Conservation (phyloP, 768 basidiomycete genomes). For the Mycena capillaripes region DNA sequence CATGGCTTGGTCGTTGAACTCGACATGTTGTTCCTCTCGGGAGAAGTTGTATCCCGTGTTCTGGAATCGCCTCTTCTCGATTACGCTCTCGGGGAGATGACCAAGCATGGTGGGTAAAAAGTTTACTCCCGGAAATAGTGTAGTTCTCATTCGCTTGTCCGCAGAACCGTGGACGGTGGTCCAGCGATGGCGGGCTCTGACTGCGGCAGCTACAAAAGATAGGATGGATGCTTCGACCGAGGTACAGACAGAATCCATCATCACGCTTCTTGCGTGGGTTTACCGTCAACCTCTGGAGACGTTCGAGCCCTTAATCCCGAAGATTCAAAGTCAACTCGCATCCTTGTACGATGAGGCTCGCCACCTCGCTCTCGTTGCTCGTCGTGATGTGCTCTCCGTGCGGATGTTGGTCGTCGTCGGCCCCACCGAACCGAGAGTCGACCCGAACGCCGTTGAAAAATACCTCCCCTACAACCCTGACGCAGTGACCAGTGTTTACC, state of each 20-base stretch:
- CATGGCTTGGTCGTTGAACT: constrained; percentile 16
- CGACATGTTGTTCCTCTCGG: constrained; percentile 24
- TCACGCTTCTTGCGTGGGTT: constrained; percentile 17
- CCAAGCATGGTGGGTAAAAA: constrained; percentile 12
- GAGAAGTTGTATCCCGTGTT: constrained; percentile 4
- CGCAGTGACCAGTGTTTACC: constrained; percentile 14
- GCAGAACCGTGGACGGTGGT: constrained; percentile 34
- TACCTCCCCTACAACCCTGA: constrained; percentile 19
- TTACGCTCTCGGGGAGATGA: constrained; percentile 12
- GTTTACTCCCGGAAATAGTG: background rate
- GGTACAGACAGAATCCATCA: background rate
- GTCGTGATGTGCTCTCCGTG: constrained; percentile 36
- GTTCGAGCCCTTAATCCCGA: constrained; percentile 11
- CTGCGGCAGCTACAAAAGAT: background rate
- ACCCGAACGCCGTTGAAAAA: too few relatives aligned
- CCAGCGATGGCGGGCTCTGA: constrained; percentile 37
- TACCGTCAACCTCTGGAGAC: constrained; percentile 24
- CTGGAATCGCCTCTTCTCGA: background rate
- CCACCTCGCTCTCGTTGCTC: constrained; percentile 27
- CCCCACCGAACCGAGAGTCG: background rate
- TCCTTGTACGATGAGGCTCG: constrained; percentile 25
- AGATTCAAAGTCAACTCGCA: background rate
- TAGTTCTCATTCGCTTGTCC: background rate
- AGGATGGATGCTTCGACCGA: background rate
- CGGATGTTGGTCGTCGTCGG: constrained; percentile 31